phyloP scores from a whole-genome alignment of 2,329 filamentous ascomycete species.

The Ophioceras dolichostomum region DNA sequence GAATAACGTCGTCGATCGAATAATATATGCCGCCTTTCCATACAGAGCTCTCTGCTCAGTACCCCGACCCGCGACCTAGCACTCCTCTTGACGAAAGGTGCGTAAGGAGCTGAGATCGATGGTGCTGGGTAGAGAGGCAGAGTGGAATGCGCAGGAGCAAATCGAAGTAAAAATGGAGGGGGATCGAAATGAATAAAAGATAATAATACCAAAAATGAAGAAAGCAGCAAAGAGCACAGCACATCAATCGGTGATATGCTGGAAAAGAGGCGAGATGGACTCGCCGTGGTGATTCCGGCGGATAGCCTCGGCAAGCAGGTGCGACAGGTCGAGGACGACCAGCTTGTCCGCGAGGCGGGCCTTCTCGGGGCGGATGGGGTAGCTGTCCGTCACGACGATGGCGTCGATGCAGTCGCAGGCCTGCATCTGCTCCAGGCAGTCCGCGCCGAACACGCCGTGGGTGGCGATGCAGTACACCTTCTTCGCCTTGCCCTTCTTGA shows the following conservation, averaged over 20 bases:
- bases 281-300: slow-evolving; percentile 95
- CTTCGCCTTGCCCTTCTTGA: slow-evolving; percentile 82
- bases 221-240: not conserved
- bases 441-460: slow-evolving; percentile 84
- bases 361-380: slow-evolving; percentile 73
- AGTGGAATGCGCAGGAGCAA: too few species aligned
- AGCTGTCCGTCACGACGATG: slow-evolving; percentile 94
- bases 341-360: slow-evolving; percentile 66
- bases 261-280: slow-evolving; percentile 59
- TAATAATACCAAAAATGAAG: too few species aligned
- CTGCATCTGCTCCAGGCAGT: slow-evolving; percentile 82
- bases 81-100: too few species aligned
- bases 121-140: too few species aligned
- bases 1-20: too few species aligned
- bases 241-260: slow-evolving; percentile 33
- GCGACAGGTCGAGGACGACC: slow-evolving; percentile 78
- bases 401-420: slow-evolving; percentile 86
- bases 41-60: too few species aligned
- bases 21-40: too few species aligned
- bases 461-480: slow-evolving; percentile 97
- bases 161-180: not conserved
- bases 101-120: too few species aligned
- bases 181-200: too few species aligned
- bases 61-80: too few species aligned
- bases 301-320: slow-evolving; percentile 82